Percentiles rank a stretch among this genome's conserved stretches.
Evolutionary conservation across 1,284 basidiomycete genomes (phyloP).

Genomic region (Phenoliferia sp.): DNA sequence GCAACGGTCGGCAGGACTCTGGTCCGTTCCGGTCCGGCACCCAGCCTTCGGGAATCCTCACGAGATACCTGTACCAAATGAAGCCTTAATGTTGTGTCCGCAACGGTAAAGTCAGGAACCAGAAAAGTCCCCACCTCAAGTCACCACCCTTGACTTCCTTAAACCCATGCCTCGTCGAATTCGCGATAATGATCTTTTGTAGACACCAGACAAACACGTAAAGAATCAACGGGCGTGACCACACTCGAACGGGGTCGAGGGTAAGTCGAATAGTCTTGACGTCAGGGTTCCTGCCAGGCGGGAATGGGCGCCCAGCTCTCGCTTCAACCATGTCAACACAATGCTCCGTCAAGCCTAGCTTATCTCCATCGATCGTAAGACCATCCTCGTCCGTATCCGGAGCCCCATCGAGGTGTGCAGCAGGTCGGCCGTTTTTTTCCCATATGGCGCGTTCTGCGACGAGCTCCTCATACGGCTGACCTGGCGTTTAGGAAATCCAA

Average conservation of each 20-base stretch:
- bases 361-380: conserved; percentile 16
- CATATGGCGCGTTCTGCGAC: conserved; percentile 21
- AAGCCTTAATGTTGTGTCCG: not conserved
- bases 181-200: conserved; percentile 55
- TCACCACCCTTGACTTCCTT: conserved; percentile 6
- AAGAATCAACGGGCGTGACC: conserved; percentile 24
- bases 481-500: not conserved
- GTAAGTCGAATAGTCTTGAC: conserved; percentile 65
- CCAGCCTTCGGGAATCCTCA: conserved; percentile 66
- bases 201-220: conserved; percentile 51
- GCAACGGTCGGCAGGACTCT: conserved; percentile 55
- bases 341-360: conserved; percentile 26
- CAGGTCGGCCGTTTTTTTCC: conserved; percentile 15
- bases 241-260: conserved; percentile 67
- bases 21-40: conserved; percentile 44
- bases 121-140: not conserved
- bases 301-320: conserved; percentile 63
- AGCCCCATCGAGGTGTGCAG: conserved; percentile 14
- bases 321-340: conserved; percentile 34
- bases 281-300: conserved; percentile 57
- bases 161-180: conserved; percentile 49
- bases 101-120: conserved; percentile 35
- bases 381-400: conserved; percentile 17
- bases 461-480: conserved; percentile 13
- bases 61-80: conserved; percentile 54